Evolutionary conservation across 108 stramenopile genomes (phyloP).

Genomic region (Conticribra guillardii): DNA sequence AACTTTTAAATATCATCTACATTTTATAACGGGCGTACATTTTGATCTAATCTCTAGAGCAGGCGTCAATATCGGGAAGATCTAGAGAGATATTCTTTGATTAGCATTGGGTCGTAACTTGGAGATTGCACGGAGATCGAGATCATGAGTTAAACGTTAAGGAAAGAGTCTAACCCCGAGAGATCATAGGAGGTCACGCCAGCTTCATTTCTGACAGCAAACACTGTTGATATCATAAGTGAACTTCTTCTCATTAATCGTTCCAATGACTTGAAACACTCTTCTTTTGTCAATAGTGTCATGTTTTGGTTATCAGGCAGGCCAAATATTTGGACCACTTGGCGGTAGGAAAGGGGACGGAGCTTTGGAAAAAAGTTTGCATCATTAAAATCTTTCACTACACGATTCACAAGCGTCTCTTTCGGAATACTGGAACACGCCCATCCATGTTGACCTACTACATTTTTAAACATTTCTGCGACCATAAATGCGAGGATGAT

Average conservation of each 20-base stretch:
- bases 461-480: not conserved
- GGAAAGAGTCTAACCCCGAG: not conserved
- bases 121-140: too few species aligned
- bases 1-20: too few species aligned
- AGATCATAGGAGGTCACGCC: not conserved
- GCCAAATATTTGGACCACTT: not conserved
- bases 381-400: not conserved
- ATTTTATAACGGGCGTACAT: too few species aligned
- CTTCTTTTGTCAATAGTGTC: not conserved
- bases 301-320: not conserved
- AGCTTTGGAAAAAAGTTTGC: not conserved
- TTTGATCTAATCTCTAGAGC: too few species aligned
- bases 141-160: not conserved
- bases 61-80: too few species aligned
- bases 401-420: not conserved
- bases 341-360: not conserved
- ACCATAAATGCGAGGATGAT: not conserved
- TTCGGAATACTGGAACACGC: not conserved
- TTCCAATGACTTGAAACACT: not conserved
- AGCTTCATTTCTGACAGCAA: not conserved
- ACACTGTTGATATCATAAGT: not conserved
- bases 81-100: too few species aligned
- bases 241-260: not conserved
- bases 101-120: too few species aligned
- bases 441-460: not conserved